Percentiles rank a stretch among this genome's conserved stretches.
Conservation (phyloP, 495 filamentous ascomycete genomes). For the Thozetella sp. region DNA sequence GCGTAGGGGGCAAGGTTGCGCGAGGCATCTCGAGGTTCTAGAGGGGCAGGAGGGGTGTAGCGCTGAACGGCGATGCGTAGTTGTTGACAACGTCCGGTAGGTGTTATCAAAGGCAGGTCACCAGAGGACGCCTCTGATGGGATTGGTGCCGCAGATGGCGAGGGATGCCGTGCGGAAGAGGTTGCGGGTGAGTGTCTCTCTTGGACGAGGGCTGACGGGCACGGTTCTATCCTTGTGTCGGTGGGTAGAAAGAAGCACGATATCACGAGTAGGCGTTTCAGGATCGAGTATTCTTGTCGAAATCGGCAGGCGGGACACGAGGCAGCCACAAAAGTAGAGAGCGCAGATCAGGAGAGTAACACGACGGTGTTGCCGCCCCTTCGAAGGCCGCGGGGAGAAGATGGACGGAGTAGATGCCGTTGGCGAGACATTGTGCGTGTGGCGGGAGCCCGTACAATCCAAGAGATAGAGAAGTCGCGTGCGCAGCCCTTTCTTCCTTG, state of each 20-base stretch:
- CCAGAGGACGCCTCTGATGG: neutral
- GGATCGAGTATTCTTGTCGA: too few species aligned
- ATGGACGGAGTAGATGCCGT: conserved; percentile 5
- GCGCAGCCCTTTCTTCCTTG: conserved; percentile 21
- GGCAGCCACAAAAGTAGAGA: neutral
- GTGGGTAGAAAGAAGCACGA: too few species aligned
- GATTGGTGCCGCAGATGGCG: neutral
- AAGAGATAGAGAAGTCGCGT: conserved; percentile 21
- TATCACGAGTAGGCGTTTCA: too few species aligned
- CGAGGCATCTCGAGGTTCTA: conserved; percentile 63
- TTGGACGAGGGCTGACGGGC: too few species aligned
- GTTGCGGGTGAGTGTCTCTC: too few species aligned
- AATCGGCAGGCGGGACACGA: too few species aligned
- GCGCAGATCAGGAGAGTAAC: neutral
- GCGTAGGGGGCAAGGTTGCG: conserved; percentile 74
- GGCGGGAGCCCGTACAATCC: conserved; percentile 8
- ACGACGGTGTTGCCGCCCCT: neutral
- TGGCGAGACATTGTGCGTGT: neutral
- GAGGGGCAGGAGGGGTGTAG: neutral
- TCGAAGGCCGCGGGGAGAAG: neutral
- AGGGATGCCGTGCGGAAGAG: neutral
- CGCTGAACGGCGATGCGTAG: too few species aligned
- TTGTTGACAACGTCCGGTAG: too few species aligned
- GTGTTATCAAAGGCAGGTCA: too few species aligned
- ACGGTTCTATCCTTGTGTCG: too few species aligned